Percentiles rank a stretch among this genome's conserved stretches.
Conservation (phyloP, 129 eudicot genomes). For the Tanacetum coccineum region DNA sequence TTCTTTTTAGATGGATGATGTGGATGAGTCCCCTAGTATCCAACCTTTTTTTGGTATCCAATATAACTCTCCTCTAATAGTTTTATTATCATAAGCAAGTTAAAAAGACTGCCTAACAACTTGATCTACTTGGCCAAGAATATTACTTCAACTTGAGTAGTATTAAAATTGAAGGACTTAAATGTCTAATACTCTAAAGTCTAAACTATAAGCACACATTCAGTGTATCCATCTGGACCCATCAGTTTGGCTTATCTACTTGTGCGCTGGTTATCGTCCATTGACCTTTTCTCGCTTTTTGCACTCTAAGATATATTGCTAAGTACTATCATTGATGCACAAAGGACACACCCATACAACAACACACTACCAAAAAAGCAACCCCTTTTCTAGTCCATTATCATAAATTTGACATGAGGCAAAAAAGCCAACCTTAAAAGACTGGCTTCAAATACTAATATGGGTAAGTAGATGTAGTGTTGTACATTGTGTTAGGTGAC, state of each 20-base stretch:
- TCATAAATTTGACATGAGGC: not conserved
- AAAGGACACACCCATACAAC: conserved; percentile 9
- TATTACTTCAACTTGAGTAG: not conserved
- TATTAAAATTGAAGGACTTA: conserved; percentile 17
- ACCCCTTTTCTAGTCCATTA: conserved; percentile 17
- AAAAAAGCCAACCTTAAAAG: conserved; percentile 16
- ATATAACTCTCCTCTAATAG: too few relatives aligned
- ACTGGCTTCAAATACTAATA: conserved; percentile 9
- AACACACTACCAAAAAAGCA: conserved; percentile 7
- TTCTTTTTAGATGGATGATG: too few relatives aligned
- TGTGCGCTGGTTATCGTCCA: conserved; percentile 22
- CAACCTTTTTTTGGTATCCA: too few relatives aligned
- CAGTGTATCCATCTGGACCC: conserved; percentile 34
- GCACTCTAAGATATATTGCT: conserved; percentile 22
- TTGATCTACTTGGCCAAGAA: too few relatives aligned
- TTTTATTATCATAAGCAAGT: too few relatives aligned
- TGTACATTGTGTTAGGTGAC: conserved; percentile 8
- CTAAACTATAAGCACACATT: conserved; percentile 27
- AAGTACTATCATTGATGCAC: conserved; percentile 30
- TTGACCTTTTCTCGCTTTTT: conserved; percentile 32
- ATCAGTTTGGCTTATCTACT: conserved; percentile 18
- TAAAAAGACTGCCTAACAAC: too few relatives aligned
- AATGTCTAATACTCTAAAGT: conserved; percentile 13
- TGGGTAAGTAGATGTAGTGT: not conserved
- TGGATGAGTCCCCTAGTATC: too few relatives aligned